These are phyloP conservation scores for Nakazawaea sp. DNA, from an alignment of 805 yeast species.

Conservation along the genomic window DNA sequence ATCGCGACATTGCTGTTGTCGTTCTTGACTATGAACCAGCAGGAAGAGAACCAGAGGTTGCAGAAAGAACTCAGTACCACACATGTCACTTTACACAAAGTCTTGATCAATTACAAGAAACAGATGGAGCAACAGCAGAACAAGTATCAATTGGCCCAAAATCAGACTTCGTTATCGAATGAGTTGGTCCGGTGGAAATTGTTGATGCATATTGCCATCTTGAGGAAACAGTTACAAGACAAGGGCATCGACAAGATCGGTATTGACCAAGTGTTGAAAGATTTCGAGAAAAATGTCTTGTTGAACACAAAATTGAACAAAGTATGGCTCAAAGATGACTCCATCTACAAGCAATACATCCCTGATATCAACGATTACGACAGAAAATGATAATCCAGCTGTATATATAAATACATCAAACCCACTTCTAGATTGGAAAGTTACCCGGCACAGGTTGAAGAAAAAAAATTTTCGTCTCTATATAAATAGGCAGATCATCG, in stretches of 20 bases:
- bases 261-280: constrained; percentile 44
- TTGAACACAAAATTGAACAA: constrained; percentile 50
- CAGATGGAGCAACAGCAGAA: constrained; percentile 48
- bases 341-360: constrained; percentile 38
- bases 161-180: constrained; percentile 39
- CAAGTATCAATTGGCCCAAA: constrained; percentile 36
- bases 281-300: constrained; percentile 53
- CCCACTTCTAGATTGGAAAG: too few species aligned
- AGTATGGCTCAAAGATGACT: constrained; percentile 54
- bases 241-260: constrained; percentile 50
- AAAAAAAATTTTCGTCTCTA: constrained; percentile 12
- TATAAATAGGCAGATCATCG: constrained; percentile 1
- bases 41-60: background rate
- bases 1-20: background rate
- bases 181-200: constrained; percentile 30
- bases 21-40: background rate
- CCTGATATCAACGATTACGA: constrained; percentile 62
- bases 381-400: constrained; percentile 25
- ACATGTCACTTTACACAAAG: constrained; percentile 12
- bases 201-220: constrained; percentile 57
- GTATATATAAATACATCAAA: too few species aligned
- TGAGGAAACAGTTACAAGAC: constrained; percentile 55
- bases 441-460: constrained; percentile 8
- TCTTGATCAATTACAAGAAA: constrained; percentile 23
- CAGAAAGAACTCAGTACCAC: constrained; percentile 1